Conservation (phyloP, 768 basidiomycete species). For the Leccinum sublutescens region DNA sequence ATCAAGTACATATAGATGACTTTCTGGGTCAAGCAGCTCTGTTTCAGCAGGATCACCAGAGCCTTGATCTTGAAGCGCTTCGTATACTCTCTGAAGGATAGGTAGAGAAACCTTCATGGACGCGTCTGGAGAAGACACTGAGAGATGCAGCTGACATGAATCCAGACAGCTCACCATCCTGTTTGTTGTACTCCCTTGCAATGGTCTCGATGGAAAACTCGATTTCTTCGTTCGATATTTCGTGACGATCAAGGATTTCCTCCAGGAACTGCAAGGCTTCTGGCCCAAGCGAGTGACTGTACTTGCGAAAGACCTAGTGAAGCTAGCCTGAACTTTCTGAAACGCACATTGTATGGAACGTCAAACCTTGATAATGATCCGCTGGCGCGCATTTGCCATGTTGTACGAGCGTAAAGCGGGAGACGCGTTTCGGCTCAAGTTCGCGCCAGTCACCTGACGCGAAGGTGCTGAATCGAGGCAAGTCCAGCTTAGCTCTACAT, state of each 20-base stretch:
- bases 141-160: not conserved
- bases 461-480: slow-evolving; percentile 13
- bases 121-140: slow-evolving; percentile 51
- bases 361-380: slow-evolving; percentile 44
- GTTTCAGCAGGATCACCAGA: slow-evolving; percentile 45
- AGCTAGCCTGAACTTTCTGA: not conserved
- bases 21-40: slow-evolving; percentile 74
- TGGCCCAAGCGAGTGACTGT: slow-evolving; percentile 82
- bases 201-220: slow-evolving; percentile 77
- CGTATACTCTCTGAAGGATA: slow-evolving; percentile 70
- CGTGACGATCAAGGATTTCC: slow-evolving; percentile 65
- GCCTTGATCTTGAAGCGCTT: slow-evolving; percentile 66
- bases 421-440: not conserved
- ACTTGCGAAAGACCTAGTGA: slow-evolving; percentile 78
- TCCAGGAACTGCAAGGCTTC: slow-evolving; percentile 73
- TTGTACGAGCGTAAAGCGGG: not conserved
- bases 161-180: slow-evolving; percentile 59
- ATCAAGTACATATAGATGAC: slow-evolving; percentile 79
- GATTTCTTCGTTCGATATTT: slow-evolving; percentile 65
- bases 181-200: slow-evolving; percentile 85
- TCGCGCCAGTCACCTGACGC: slow-evolving; percentile 7
- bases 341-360: not conserved
- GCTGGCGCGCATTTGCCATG: slow-evolving; percentile 41
- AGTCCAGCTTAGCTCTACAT: not conserved
- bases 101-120: slow-evolving; percentile 77